Conservation (phyloP, 352 stramenopile species). For the Pythium angustatum region DNA sequence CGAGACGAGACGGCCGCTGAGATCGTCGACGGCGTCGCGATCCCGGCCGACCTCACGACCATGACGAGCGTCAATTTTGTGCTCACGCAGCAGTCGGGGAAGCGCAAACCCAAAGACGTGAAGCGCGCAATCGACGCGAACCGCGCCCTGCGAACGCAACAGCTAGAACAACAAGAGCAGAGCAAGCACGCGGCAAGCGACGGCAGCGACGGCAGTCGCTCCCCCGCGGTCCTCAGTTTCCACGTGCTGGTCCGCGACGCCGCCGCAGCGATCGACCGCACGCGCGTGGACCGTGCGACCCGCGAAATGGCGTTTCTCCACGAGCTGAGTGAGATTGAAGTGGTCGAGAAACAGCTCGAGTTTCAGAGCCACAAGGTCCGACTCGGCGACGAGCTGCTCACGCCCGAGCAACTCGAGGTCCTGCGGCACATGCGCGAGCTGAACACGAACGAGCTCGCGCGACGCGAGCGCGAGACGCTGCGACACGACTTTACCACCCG, state of each 20-base stretch:
- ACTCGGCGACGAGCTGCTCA: slow-evolving; percentile 62
- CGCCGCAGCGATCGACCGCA: slow-evolving; percentile 38
- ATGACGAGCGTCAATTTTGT: slow-evolving; percentile 79
- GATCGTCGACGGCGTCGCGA: slow-evolving; percentile 61
- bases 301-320: slow-evolving; percentile 87
- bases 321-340: slow-evolving; percentile 69
- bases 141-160: slow-evolving; percentile 54
- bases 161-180: slow-evolving; percentile 72
- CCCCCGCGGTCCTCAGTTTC: slow-evolving; percentile 44
- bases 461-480: slow-evolving; percentile 46
- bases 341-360: slow-evolving; percentile 78
- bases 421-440: slow-evolving; percentile 54
- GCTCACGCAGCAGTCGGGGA: slow-evolving; percentile 86
- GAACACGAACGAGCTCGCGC: slow-evolving; percentile 33
- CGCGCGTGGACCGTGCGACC: slow-evolving; percentile 49
- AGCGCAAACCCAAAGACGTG: slow-evolving; percentile 89
- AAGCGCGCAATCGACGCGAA: slow-evolving; percentile 87
- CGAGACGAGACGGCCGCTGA: slow-evolving; percentile 11
- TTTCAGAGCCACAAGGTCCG: slow-evolving; percentile 81
- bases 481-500: slow-evolving; percentile 41
- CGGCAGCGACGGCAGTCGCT: slow-evolving; percentile 14
- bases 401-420: slow-evolving; percentile 40
- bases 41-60: slow-evolving; percentile 60
- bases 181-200: slow-evolving; percentile 36
- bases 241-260: slow-evolving; percentile 58